phyloP scores from a whole-genome alignment of 306 rosid species.

The Castanea mollissima region DNA sequence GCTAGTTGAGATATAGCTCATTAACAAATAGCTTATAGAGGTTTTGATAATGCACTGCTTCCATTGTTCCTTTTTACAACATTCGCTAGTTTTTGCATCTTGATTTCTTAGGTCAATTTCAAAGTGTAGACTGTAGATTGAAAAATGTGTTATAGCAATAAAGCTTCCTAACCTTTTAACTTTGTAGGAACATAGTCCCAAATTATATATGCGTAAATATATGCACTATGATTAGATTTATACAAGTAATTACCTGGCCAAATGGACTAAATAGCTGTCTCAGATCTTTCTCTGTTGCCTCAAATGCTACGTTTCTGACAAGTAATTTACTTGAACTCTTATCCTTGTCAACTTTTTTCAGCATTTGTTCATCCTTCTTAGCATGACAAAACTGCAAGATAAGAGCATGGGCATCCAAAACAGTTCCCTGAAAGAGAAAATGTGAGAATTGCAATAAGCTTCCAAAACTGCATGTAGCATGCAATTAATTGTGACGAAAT shows the following conservation, averaged over 20 bases:
- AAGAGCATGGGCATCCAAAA: conserved; percentile 85
- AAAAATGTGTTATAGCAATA: neutral
- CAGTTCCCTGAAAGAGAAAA: conserved; percentile 57
- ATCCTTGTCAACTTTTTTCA: conserved; percentile 52
- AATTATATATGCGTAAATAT: neutral
- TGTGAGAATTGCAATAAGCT: conserved; percentile 23
- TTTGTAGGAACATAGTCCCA: neutral
- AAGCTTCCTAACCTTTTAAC: neutral
- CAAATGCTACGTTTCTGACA: conserved; percentile 82
- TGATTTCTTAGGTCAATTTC: neutral
- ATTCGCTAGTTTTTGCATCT: neutral
- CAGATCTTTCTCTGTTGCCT: conserved; percentile 85
- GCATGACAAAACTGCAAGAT: conserved; percentile 73
- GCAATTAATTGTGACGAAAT: conserved; percentile 9
- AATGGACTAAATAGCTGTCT: conserved; percentile 83
- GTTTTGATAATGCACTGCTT: neutral
- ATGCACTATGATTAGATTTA: neutral
- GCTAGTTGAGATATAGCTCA: no score
- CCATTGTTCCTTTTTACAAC: neutral
- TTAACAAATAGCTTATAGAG: neutral
- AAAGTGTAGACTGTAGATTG: neutral
- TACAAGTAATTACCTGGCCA: conserved; percentile 73
- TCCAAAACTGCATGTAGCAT: conserved; percentile 12
- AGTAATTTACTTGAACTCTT: conserved; percentile 84
- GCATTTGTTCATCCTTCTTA: conserved; percentile 56